Evolutionary conservation across 495 filamentous ascomycete species (phyloP), one percentile per base, ranked within the genome.

Genomic region (Jackrogersella multiformis): DNA sequence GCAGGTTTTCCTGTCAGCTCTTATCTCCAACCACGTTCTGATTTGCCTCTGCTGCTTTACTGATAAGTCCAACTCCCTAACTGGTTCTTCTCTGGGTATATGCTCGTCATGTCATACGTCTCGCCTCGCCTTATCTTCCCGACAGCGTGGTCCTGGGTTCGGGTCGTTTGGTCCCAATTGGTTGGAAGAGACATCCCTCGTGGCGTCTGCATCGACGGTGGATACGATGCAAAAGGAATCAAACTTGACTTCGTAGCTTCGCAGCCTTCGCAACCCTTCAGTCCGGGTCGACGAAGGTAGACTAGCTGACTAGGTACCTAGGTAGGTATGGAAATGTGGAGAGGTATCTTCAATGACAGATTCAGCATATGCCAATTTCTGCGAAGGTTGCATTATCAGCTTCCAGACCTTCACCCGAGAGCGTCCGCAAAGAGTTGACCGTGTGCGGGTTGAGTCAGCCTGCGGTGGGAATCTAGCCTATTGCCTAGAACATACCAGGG

Each of bases 211-310:
- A 49, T 45, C 6, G n/a, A 56, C 34, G 16, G 38, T 30, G 21
- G 38, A 44, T 35, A 57, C 34, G 46, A 56, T 61, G 51, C 48
- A 32, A 67, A 16, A 16, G 42, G 20, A 60, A 39, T 39, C 15
- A 52, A 48, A 45, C 15, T 41, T 60, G 49, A 49, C 32, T 38
- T 41, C 44, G 35, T 41, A 30, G 42, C 32, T 24, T 34, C 42
- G 60, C 45, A 67, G 52, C 49, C 52, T n/a, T n/a, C 44, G 35
- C 49, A 30, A 51, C 32, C 32, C 41, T 51, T 66, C 45, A 67
- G 52, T 41, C 52, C 56, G 61, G 30, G 12, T 46, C 13, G 2
- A 12, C 42, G 42, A 21, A 12, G 10, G 4, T 26, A n/a, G 26
- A 30, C 7, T 30, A 30, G 4, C 26, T 30, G 26, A 30, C 4